phyloP scores from a whole-genome alignment of 1,139 yeast genomes.

The Kodamaea sp. region DNA sequence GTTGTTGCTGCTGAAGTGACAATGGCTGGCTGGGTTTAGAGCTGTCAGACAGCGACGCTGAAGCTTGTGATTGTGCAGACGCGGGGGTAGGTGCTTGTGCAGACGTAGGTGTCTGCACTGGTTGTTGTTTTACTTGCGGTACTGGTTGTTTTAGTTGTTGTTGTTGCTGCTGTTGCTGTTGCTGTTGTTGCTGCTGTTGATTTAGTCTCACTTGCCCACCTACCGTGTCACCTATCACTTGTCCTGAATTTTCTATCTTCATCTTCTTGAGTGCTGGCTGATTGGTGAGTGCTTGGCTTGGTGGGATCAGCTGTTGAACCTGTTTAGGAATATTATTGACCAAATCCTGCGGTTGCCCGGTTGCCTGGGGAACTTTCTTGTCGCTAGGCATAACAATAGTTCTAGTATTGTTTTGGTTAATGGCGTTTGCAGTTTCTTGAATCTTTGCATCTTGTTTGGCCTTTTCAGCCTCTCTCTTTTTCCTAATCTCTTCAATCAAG shows the following conservation, averaged over 20 bases:
- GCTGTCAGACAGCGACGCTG: slow-evolving; percentile 3
- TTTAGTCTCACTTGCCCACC: slow-evolving; percentile 4
- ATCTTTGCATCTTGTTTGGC: slow-evolving; percentile 44
- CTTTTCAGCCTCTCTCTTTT: slow-evolving; percentile 46
- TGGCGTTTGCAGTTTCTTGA: slow-evolving; percentile 28
- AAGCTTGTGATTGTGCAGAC: slow-evolving; percentile 6
- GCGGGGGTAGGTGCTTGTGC: slow-evolving; percentile 9
- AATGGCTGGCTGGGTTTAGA: slow-evolving; percentile 12
- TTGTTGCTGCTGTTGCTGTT: slow-evolving; percentile 9
- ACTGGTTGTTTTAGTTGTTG: slow-evolving; percentile 8
- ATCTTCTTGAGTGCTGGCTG: slow-evolving; percentile 8
- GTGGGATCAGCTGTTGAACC: slow-evolving; percentile 1
- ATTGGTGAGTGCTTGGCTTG: slow-evolving; percentile 1
- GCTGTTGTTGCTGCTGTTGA: slow-evolving; percentile 10
- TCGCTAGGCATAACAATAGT: slow-evolving; percentile 19
- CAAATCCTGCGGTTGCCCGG: background rate
- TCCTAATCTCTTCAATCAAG: slow-evolving; percentile 49
- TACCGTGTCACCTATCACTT: background rate
- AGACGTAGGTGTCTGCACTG: slow-evolving; percentile 7
- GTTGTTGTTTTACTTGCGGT: slow-evolving; percentile 10
- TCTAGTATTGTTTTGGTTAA: slow-evolving; percentile 17
- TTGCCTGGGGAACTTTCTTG: slow-evolving; percentile 2
- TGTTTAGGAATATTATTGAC: background rate
- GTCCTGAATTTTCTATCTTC: slow-evolving; percentile 5
- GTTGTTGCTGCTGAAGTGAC: slow-evolving; percentile 42